These are phyloP conservation scores for Candida oleophila DNA, from an alignment of 805 yeast genomes.

Conservation along the genomic window DNA sequence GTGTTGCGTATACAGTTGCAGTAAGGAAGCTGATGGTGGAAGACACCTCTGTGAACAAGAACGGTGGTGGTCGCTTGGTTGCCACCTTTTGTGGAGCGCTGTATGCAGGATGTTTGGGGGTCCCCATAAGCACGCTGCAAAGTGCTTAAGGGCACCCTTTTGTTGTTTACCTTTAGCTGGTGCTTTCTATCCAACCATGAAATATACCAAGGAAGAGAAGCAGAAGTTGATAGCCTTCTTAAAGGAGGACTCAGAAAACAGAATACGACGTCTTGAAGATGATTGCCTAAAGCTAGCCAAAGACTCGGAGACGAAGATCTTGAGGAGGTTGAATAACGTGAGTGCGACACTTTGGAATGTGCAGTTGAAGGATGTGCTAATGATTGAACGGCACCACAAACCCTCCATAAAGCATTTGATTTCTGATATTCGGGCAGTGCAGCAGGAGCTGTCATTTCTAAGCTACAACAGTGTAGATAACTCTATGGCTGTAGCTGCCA, in stretches of 20 bases:
- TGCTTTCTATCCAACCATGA: not conserved
- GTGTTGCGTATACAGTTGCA: too few species aligned
- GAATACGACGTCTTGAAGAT: constrained; percentile 22
- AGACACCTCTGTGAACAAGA: too few species aligned
- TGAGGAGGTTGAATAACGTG: constrained; percentile 44
- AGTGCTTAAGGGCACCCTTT: too few species aligned
- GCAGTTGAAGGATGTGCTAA: constrained; percentile 42
- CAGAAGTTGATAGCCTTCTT: constrained; percentile 30
- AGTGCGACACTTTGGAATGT: constrained; percentile 51
- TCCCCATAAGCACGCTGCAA: too few species aligned
- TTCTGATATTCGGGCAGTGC: constrained; percentile 16
- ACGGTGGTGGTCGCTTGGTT: too few species aligned
- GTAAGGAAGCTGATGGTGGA: too few species aligned
- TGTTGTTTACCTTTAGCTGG: too few species aligned
- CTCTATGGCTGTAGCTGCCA: not conserved
- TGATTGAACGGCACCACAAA: constrained; percentile 42
- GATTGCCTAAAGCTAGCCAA: constrained; percentile 21
- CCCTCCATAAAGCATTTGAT: constrained; percentile 31
- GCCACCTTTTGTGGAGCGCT: too few species aligned
- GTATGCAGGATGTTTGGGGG: too few species aligned
- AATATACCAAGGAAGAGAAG: constrained; percentile 35
- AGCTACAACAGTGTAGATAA: not conserved
- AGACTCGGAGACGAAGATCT: constrained; percentile 34
- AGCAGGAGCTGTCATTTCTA: constrained; percentile 5
- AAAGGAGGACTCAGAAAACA: constrained; percentile 19